phyloP scores from a whole-genome alignment of 495 filamentous ascomycete species.

The Aspergillus biplanus region DNA sequence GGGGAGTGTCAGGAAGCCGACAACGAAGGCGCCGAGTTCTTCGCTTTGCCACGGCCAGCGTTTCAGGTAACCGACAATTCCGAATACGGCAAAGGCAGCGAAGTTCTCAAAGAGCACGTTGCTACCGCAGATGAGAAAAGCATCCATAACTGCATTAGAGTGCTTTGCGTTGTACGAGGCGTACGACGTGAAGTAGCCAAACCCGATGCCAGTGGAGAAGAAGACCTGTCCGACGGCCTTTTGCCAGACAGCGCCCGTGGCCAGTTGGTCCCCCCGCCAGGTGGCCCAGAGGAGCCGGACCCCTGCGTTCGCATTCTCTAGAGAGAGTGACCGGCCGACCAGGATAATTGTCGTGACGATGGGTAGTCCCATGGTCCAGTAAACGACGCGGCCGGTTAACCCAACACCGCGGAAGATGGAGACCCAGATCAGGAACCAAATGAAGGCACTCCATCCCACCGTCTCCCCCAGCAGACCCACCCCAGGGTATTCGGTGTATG shows the following conservation, averaged over 20 bases:
- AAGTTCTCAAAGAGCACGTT: slow-evolving; percentile 46
- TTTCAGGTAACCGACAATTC: slow-evolving; percentile 41
- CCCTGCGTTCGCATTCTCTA: slow-evolving; percentile 38
- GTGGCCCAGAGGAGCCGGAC: slow-evolving; percentile 34
- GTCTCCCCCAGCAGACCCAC: slow-evolving; percentile 36
- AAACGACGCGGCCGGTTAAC: slow-evolving; percentile 45
- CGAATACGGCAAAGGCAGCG: slow-evolving; percentile 47
- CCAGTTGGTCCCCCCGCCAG: slow-evolving; percentile 29
- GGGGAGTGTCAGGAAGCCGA: slow-evolving; percentile 44
- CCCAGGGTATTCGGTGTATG: slow-evolving; percentile 30
- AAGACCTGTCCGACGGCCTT: slow-evolving; percentile 34
- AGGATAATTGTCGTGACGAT: slow-evolving; percentile 44
- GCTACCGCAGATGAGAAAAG: slow-evolving; percentile 39
- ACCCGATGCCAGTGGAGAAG: slow-evolving; percentile 32
- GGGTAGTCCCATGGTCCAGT: slow-evolving; percentile 50
- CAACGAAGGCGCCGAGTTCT: slow-evolving; percentile 38
- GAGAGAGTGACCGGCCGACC: slow-evolving; percentile 36
- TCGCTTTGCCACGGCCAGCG: slow-evolving; percentile 35
- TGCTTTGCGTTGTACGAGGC: slow-evolving; percentile 34
- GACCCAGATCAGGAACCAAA: slow-evolving; percentile 45
- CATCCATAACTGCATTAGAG: slow-evolving; percentile 45
- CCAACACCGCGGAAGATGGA: slow-evolving; percentile 45
- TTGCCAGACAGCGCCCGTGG: slow-evolving; percentile 34
- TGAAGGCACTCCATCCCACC: slow-evolving; percentile 44
- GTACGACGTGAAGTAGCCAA: slow-evolving; percentile 35